Conservation (phyloP, 2,329 filamentous ascomycete species). For the Penicillium oxalicum region DNA sequence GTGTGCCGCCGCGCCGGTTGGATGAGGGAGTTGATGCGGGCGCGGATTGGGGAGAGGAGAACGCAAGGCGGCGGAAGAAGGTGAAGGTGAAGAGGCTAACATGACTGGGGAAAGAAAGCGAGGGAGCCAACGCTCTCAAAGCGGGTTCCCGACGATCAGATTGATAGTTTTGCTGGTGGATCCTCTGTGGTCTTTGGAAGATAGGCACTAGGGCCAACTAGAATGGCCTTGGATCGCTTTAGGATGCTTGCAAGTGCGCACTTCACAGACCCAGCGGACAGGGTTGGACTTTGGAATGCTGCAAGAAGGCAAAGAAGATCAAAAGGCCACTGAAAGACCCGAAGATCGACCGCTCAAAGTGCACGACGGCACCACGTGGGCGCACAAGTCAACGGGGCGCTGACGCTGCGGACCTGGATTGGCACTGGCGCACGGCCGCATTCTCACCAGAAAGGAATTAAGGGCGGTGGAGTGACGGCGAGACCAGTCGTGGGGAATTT, state of each 20-base stretch:
- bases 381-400: constrained; percentile 31
- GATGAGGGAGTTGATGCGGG: constrained; percentile 9
- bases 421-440: constrained; percentile 28
- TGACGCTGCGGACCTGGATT: constrained; percentile 27
- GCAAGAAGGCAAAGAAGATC: neutral
- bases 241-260: no score
- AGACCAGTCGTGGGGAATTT: constrained; percentile 1
- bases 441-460: constrained; percentile 14
- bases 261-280: no score
- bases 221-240: no score
- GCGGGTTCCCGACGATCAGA: constrained; percentile 2
- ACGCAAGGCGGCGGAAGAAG: constrained; percentile 34
- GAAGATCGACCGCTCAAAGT: constrained; percentile 17
- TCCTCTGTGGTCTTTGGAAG: neutral
- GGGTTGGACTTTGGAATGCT: constrained; percentile 12
- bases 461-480: neutral
- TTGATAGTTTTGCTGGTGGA: neutral
- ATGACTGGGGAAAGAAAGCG: constrained; percentile 18
- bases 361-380: constrained; percentile 34
- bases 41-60: constrained; percentile 12
- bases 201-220: neutral
- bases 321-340: neutral
- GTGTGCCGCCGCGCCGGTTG: constrained; percentile 20
- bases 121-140: neutral
- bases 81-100: constrained; percentile 40